A percentile compares a stretch with the other conserved stretches of the same genome.
These are phyloP conservation scores for Cordyceps militaris DNA, from an alignment of 2,329 filamentous ascomycete genomes.

Conservation along the genomic window DNA sequence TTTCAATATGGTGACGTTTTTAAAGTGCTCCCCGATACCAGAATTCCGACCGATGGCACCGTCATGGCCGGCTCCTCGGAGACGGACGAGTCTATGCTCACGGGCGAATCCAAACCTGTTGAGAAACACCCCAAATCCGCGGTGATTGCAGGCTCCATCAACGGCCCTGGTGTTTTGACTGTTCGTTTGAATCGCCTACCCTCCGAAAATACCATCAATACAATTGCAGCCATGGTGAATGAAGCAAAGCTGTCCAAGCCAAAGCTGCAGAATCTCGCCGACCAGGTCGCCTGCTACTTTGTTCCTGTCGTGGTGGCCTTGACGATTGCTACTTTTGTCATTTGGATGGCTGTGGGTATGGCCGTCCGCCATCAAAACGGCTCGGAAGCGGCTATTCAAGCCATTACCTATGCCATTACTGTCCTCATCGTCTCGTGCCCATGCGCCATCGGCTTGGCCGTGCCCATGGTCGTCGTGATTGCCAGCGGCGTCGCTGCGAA, in stretches of 20 bases:
- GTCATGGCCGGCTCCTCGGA: conserved; percentile 57
- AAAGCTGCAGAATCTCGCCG: conserved; percentile 60
- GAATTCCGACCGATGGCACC: conserved; percentile 62
- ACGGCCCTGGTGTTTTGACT: conserved; percentile 54
- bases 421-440: conserved; percentile 72
- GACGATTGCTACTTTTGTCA: conserved; percentile 51
- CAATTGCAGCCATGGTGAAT: conserved; percentile 64
- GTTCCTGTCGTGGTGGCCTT: conserved; percentile 57
- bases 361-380: conserved; percentile 32
- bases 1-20: conserved; percentile 67
- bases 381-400: conserved; percentile 45
- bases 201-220: conserved; percentile 63
- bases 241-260: conserved; percentile 63
- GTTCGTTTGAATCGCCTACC: conserved; percentile 55
- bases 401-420: conserved; percentile 66
- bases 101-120: conserved; percentile 59
- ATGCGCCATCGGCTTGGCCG: conserved; percentile 66
- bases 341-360: conserved; percentile 59
- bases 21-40: conserved; percentile 51
- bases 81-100: conserved; percentile 72
- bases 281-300: conserved; percentile 60
- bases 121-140: conserved; percentile 45
- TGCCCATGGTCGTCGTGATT: conserved; percentile 73
- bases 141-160: conserved; percentile 64
- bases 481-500: conserved; percentile 59